These are phyloP conservation scores for Nakataea oryzae DNA, from an alignment of 2,329 filamentous ascomycete genomes.

Conservation along the genomic window DNA sequence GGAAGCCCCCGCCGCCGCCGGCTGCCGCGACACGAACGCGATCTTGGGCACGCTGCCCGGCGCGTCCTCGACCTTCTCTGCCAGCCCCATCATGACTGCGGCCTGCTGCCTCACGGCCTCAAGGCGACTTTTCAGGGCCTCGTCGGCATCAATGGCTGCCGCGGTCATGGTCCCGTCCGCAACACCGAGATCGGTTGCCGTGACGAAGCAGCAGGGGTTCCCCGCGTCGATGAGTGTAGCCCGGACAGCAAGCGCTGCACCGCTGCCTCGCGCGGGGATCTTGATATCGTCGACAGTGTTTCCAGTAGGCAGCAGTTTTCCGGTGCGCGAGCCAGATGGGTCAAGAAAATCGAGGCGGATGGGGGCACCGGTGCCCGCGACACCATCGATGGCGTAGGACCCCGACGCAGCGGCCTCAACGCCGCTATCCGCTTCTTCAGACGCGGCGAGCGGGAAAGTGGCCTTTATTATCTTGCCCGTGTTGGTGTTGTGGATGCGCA, in stretches of 20 bases:
- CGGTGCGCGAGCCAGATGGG: slow-evolving; percentile 30
- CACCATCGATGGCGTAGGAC: slow-evolving; percentile 27
- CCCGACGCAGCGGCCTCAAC: slow-evolving; percentile 18
- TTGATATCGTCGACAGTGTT: slow-evolving; percentile 19
- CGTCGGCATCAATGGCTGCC: slow-evolving; percentile 19
- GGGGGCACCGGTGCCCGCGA: slow-evolving; percentile 21
- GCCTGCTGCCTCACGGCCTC: slow-evolving; percentile 25
- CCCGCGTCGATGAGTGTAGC: slow-evolving; percentile 28
- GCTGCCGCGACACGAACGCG: slow-evolving; percentile 27
- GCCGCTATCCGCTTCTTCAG: slow-evolving; percentile 22
- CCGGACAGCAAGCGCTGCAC: slow-evolving; percentile 11
- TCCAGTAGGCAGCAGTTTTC: slow-evolving; percentile 26
- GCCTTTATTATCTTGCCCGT: slow-evolving; percentile 43
- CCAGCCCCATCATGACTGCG: slow-evolving; percentile 27
- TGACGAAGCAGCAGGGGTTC: slow-evolving; percentile 31
- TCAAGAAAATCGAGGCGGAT: slow-evolving; percentile 26
- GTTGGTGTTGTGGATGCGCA: slow-evolving; percentile 62
- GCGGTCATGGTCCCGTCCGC: slow-evolving; percentile 11
- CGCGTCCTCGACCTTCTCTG: slow-evolving; percentile 23
- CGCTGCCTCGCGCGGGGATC: slow-evolving; percentile 12
- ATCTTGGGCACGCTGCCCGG: slow-evolving; percentile 36
- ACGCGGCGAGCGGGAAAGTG: slow-evolving; percentile 20
- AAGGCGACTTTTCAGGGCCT: slow-evolving; percentile 17
- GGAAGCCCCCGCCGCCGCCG: slow-evolving; percentile 9
- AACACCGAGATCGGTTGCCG: slow-evolving; percentile 19